These are phyloP conservation scores for Pseudisothecium myosuroides DNA, from an alignment of 225 moss, liverwort and hornwort genomes.

Conservation along the genomic window DNA sequence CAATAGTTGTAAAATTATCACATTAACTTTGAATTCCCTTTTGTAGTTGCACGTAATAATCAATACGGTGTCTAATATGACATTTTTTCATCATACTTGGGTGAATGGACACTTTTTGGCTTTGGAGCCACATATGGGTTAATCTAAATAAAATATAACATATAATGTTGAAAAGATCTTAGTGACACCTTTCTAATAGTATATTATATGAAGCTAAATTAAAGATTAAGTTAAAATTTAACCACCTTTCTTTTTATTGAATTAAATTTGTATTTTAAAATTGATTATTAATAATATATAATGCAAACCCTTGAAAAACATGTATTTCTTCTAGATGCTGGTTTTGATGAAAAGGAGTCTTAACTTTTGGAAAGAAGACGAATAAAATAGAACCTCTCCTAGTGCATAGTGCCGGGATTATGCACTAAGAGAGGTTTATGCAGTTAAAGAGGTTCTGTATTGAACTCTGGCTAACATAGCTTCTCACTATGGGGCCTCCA, in stretches of 20 bases:
- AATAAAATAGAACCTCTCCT: too few species aligned
- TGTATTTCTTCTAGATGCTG: background rate
- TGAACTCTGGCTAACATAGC: too few species aligned
- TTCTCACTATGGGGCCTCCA: too few species aligned
- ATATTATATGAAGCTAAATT: background rate
- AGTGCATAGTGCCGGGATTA: too few species aligned
- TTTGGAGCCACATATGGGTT: background rate
- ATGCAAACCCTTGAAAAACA: background rate
- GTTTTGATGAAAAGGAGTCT: background rate
- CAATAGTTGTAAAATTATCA: background rate
- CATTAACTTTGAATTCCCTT: background rate
- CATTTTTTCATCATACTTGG: background rate
- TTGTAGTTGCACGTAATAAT: background rate
- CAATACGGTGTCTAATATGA: background rate
- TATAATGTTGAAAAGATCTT: background rate
- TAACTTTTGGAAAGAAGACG: rapidly evolving
- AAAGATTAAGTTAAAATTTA: background rate
- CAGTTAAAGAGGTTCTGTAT: too few species aligned
- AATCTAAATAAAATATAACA: background rate
- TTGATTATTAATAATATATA: background rate
- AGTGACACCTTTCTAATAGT: background rate
- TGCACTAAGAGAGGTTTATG: too few species aligned
- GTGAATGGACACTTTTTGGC: background rate
- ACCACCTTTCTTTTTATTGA: background rate
- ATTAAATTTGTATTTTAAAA: background rate